Base-by-base conservation (phyloP, 2,329 filamentous ascomycete species). In the Diplodia mutila region DNA sequence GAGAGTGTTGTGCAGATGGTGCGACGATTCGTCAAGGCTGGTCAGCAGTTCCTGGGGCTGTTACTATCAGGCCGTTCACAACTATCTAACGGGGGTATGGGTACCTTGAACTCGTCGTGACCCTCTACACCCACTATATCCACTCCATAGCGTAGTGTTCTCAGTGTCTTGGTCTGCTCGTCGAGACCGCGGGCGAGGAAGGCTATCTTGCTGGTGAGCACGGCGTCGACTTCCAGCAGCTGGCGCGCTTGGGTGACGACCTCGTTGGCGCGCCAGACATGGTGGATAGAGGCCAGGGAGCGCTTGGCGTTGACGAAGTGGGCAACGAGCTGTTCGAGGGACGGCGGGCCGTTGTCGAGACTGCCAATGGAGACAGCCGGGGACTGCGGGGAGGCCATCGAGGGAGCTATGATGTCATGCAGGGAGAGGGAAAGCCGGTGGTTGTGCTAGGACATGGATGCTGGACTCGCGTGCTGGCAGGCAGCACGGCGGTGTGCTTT, bases 291-390 rank as follows among this genome's bases (percentile, higher is more conserved):
- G 18, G 91, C 91, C 4, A 98, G 86, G 1, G 94, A 94, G 53
- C 92, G 89, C 77, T 97, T 97, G 9, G 94, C 91, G 34, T 91
- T 90, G 49, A 97, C 88, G 42, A 97, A 90, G 80, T 97, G 89
- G 65, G 89, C 87, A 67, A 97, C 91, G 52, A 98, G 88, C 27
- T 88, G 89, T 73, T 97, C 92, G 74, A 97, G 86, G 27, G 78
- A 78, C 37, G 81, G 80, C 34, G 78, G 74, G 59, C 78, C 78
- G 61, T 79, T 74, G 67, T 72, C 67, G 34, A 74, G 71, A 71
- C 80, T 82, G 69, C 73, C 77, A n/a, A 73, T 71, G 11, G 77
- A 77, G 8, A 78, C 79, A 9, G 76, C 76, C 29, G 80, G 80
- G 8, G 82, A 83, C n/a, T 73, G 71, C 32, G 79, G 77, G 68